These are phyloP conservation scores for Rhodotorula kratochvilovae DNA, from an alignment of 768 basidiomycete species.

Conservation along the genomic window DNA sequence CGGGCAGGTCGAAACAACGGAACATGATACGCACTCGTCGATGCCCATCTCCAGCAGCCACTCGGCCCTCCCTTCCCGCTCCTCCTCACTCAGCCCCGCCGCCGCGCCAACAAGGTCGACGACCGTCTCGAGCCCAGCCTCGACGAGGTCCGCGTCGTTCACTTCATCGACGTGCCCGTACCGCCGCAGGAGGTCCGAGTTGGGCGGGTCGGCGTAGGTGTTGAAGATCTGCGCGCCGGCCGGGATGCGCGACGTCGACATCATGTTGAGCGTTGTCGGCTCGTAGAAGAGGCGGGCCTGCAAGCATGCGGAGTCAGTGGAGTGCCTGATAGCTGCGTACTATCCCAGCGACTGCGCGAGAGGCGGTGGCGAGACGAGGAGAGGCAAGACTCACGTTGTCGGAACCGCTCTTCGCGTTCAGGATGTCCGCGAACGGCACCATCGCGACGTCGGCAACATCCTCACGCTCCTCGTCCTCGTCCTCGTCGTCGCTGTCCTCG, in stretches of 20 bases:
- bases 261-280: slow-evolving; percentile 67
- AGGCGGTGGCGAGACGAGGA: background rate
- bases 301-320: background rate
- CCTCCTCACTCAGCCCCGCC: slow-evolving; percentile 33
- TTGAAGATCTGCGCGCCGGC: slow-evolving; percentile 91
- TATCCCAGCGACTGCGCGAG: too few species aligned
- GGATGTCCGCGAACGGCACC: slow-evolving; percentile 93
- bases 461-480: slow-evolving; percentile 42
- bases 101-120: slow-evolving; percentile 34
- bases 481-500: slow-evolving; percentile 46
- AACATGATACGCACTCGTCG: slow-evolving; percentile 78
- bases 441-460: slow-evolving; percentile 66
- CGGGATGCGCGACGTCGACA: slow-evolving; percentile 67
- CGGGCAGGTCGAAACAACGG: too few species aligned
- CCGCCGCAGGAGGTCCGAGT: slow-evolving; percentile 84
- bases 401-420: slow-evolving; percentile 79
- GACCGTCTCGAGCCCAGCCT: slow-evolving; percentile 40
- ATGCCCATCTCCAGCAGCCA: slow-evolving; percentile 90
- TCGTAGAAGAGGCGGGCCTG: slow-evolving; percentile 85
- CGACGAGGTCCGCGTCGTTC: slow-evolving; percentile 42
- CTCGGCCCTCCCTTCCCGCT: slow-evolving; percentile 64
- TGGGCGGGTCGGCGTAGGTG: slow-evolving; percentile 86
- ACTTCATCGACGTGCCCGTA: slow-evolving; percentile 83
- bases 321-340: background rate
- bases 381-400: slow-evolving; percentile 63